Conservation (phyloP, 2,329 filamentous ascomycete species). For the Pseudogymnoascus sp. region DNA sequence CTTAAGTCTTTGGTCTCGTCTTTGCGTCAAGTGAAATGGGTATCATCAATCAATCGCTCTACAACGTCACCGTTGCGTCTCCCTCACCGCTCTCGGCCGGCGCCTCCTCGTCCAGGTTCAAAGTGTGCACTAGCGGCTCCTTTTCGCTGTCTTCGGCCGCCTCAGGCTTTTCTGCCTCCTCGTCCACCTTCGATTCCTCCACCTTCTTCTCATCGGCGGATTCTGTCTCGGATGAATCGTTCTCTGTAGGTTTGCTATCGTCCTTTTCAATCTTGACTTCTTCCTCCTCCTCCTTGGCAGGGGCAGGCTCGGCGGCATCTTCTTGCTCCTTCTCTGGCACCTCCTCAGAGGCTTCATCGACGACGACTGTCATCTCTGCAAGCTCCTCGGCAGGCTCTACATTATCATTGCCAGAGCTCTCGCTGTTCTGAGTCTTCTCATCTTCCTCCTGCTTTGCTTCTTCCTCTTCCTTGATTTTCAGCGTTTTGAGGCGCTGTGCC, state of each 20-base stretch:
- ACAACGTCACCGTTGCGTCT: conserved; percentile 4
- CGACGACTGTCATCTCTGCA: conserved; percentile 14
- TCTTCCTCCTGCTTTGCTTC: conserved; percentile 16
- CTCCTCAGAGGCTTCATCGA: conserved; percentile 10
- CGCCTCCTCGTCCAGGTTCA: background rate
- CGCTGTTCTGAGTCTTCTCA: background rate
- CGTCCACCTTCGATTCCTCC: conserved; percentile 18
- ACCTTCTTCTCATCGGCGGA: conserved; percentile 13
- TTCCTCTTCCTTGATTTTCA: conserved; percentile 41
- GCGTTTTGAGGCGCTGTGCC: conserved; percentile 37
- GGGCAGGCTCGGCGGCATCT: conserved; percentile 5
- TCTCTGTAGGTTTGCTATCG: conserved; percentile 12
- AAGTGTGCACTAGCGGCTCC: background rate
- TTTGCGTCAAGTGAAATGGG: conserved; percentile 8
- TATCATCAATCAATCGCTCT: conserved; percentile 9
- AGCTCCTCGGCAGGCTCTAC: conserved; percentile 14
- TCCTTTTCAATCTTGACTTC: conserved; percentile 12
- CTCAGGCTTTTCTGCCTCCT: conserved; percentile 19
- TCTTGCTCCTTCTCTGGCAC: conserved; percentile 25
- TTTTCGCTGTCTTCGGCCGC: conserved; percentile 21
- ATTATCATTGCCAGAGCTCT: conserved; percentile 23
- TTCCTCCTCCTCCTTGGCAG: conserved; percentile 12
- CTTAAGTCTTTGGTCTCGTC: conserved; percentile 10
- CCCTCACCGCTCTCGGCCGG: background rate
- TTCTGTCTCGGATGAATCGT: conserved; percentile 10